Conservation (phyloP, 83 land plant species). For the Diphasiastrum complanatum region DNA sequence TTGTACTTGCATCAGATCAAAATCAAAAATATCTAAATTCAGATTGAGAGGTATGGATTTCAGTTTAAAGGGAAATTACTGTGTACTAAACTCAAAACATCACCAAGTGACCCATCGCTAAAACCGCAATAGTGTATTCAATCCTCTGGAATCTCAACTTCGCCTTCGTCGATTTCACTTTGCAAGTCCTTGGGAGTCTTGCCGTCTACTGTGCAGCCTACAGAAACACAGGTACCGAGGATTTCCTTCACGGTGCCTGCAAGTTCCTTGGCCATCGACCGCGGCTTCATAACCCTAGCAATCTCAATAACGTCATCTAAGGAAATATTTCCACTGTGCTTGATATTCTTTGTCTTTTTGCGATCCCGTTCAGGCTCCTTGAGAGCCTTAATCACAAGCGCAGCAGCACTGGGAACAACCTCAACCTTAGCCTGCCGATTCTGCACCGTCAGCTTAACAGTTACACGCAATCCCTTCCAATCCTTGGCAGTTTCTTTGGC, state of each 20-base stretch:
- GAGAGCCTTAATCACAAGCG: constrained; percentile 62
- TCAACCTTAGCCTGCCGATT: constrained; percentile 76
- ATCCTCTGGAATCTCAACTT: constrained; percentile 50
- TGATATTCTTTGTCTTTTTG: constrained; percentile 74
- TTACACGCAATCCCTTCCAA: constrained; percentile 66
- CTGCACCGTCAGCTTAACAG: constrained; percentile 69
- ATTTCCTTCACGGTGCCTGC: constrained; percentile 71
- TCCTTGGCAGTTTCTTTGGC: constrained; percentile 80
- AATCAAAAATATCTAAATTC: no score
- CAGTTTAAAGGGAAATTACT: no score
- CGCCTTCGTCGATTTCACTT: constrained; percentile 60
- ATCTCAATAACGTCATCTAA: constrained; percentile 70
- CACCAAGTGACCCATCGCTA: no score
- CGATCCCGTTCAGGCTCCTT: constrained; percentile 67
- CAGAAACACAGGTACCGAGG: constrained; percentile 71
- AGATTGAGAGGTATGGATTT: no score
- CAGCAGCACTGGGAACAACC: constrained; percentile 69
- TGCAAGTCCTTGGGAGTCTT: constrained; percentile 71
- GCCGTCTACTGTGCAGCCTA: constrained; percentile 79
- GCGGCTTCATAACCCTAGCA: constrained; percentile 54
- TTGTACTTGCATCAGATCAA: no score
- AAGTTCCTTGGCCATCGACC: constrained; percentile 65
- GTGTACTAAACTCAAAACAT: no score
- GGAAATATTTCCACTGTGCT: constrained; percentile 61
- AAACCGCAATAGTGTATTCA: constrained; percentile 15